A percentile compares a stretch with the other conserved stretches of the same genome.
Conservation (phyloP, 371 early-diverging fungal genomes). For the Mucor irregularis region DNA sequence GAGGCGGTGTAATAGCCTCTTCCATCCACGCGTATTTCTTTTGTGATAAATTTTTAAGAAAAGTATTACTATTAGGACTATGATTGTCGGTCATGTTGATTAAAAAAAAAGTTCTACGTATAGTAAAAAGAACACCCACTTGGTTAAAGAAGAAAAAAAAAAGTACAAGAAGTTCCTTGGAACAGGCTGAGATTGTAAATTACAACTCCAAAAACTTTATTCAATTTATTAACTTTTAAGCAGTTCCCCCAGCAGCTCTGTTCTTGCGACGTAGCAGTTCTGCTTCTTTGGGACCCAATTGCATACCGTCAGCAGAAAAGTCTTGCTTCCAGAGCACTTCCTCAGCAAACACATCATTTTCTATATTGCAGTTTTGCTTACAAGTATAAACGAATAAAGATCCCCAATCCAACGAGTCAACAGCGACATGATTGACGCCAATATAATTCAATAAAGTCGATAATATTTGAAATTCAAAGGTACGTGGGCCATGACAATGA, state of each 20-base stretch:
- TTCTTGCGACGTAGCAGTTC: slow-evolving; percentile 12
- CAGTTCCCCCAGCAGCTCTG: slow-evolving; percentile 1
- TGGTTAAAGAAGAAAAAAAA: too few species aligned
- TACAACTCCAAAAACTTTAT: too few species aligned
- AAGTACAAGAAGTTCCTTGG: too few species aligned
- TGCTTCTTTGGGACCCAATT: slow-evolving; percentile 31
- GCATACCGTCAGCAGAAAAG: slow-evolving; percentile 70
- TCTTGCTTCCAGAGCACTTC: slow-evolving; percentile 73
- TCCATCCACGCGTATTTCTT: slow-evolving; percentile 59
- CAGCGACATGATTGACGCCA: slow-evolving; percentile 70
- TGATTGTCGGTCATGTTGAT: slow-evolving; percentile 6
- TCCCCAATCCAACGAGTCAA: slow-evolving; percentile 90
- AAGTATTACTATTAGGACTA: slow-evolving; percentile 28
- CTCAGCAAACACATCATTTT: slow-evolving; percentile 54
- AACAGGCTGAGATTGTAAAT: too few species aligned
- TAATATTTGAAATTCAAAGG: slow-evolving; percentile 91
- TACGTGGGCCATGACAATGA: slow-evolving; percentile 71
- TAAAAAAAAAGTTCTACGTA: too few species aligned
- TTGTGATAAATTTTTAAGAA: slow-evolving; percentile 46
- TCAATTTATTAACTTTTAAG: too few species aligned
- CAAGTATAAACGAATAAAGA: slow-evolving; percentile 88
- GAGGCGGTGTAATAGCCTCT: slow-evolving; percentile 21
- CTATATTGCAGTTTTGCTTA: slow-evolving; percentile 73
- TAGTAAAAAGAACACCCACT: too few species aligned
- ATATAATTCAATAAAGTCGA: slow-evolving; percentile 80